Evolutionary conservation across 129 eudicot species (phyloP).

Genomic region (Chrysanthemum makinoi): DNA sequence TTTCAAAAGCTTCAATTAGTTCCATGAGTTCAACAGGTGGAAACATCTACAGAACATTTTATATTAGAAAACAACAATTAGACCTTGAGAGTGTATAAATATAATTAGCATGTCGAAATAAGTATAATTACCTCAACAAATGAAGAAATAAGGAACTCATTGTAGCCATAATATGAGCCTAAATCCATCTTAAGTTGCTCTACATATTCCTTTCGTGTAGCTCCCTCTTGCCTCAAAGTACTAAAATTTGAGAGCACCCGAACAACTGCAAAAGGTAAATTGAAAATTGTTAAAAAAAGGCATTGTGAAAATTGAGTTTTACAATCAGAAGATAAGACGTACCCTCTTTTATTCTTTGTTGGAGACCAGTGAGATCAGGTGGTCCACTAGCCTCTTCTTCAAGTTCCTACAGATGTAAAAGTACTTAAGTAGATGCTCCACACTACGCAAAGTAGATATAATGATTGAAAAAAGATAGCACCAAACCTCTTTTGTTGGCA

Average conservation of each 20-base stretch:
- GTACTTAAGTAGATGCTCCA: not conserved
- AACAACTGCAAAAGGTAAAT: constrained; percentile 46
- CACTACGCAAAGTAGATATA: not conserved
- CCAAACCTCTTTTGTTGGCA: constrained; percentile 72
- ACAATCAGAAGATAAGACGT: constrained; percentile 25
- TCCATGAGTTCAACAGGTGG: constrained; percentile 90
- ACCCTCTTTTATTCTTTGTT: constrained; percentile 91
- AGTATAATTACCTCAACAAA: constrained; percentile 67
- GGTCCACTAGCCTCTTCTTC: constrained; percentile 80
- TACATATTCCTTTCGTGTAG: constrained; percentile 70
- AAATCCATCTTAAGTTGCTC: constrained; percentile 82
- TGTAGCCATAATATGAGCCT: constrained; percentile 84
- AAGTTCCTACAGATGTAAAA: constrained; percentile 48
- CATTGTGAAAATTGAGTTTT: not conserved
- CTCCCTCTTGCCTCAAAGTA: constrained; percentile 74
- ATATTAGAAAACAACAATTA: not conserved
- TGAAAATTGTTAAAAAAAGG: not conserved
- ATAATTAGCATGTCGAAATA: not conserved
- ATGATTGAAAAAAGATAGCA: not conserved
- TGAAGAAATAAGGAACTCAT: constrained; percentile 74
- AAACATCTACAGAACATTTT: constrained; percentile 60
- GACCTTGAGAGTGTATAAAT: not conserved
- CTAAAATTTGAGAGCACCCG: constrained; percentile 80
- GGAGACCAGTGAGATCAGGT: constrained; percentile 83
- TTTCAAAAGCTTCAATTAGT: constrained; percentile 97